Conservation (phyloP, 768 basidiomycete species). For the Galerina marginata region DNA sequence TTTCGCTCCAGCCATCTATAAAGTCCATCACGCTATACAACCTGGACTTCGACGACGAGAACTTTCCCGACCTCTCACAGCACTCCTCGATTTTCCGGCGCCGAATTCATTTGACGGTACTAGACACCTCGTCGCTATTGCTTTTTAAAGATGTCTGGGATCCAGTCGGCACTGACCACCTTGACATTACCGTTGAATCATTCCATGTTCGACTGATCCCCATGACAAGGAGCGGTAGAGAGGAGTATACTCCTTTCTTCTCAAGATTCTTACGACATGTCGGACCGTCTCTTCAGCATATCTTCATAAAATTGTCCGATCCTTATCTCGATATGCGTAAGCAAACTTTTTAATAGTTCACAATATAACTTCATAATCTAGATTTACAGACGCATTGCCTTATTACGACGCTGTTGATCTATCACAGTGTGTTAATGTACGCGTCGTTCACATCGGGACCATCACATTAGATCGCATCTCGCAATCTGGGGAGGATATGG, state of each 20-base stretch:
- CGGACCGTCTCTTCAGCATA: slow-evolving; percentile 9
- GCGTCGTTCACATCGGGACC: too few relatives aligned
- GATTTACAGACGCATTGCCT: background rate
- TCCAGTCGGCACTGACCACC: background rate
- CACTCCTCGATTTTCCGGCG: background rate
- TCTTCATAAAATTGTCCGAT: slow-evolving; percentile 12
- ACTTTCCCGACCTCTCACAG: background rate
- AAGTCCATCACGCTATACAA: slow-evolving; percentile 3
- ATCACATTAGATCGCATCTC: too few relatives aligned
- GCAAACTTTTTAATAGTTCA: background rate
- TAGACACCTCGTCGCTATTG: slow-evolving; percentile 4
- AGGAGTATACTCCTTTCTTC: slow-evolving; percentile 6
- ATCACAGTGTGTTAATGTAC: too few relatives aligned
- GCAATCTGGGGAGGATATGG: background rate
- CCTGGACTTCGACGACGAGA: background rate
- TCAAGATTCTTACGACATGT: slow-evolving; percentile 9
- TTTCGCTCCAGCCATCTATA: background rate
- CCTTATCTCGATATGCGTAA: slow-evolving; percentile 3
- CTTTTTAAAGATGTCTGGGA: background rate
- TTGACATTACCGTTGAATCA: background rate
- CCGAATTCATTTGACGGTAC: slow-evolving; percentile 4
- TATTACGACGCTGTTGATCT: too few relatives aligned
- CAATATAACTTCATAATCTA: background rate
- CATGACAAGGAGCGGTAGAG: slow-evolving; percentile 3
- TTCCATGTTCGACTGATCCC: background rate